Percentiles rank a stretch among this genome's conserved stretches.
These are phyloP conservation scores for Cladosporium sp. DNA, from an alignment of 2,329 filamentous ascomycete genomes.

Conservation along the genomic window DNA sequence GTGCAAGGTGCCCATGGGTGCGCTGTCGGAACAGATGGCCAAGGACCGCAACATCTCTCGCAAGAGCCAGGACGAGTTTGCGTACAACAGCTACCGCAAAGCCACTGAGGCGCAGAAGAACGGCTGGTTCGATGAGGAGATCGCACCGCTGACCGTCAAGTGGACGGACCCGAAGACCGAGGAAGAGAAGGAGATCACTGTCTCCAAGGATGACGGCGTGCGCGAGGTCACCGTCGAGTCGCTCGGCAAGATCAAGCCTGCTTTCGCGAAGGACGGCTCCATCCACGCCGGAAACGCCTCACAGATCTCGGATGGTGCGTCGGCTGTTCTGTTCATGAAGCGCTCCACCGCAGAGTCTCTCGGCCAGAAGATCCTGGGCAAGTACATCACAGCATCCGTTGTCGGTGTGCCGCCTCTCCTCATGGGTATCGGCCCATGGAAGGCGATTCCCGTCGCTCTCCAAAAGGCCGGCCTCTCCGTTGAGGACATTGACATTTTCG, in stretches of 20 bases:
- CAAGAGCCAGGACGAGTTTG: conserved; percentile 81
- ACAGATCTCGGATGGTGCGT: conserved; percentile 93
- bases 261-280: conserved; percentile 84
- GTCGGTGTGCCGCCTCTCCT: conserved; percentile 88
- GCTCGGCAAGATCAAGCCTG: conserved; percentile 83
- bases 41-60: conserved; percentile 73
- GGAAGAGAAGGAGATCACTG: conserved; percentile 77
- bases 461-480: conserved; percentile 79
- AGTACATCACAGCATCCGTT: conserved; percentile 80
- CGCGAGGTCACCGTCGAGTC: conserved; percentile 80
- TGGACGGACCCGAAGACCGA: conserved; percentile 87
- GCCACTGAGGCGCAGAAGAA: conserved; percentile 77
- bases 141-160: conserved; percentile 78
- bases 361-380: conserved; percentile 84
- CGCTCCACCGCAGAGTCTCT: conserved; percentile 84
- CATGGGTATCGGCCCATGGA: conserved; percentile 95
- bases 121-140: conserved; percentile 92
- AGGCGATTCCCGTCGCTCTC: conserved; percentile 88
- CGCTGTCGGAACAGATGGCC: conserved; percentile 91
- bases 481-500: conserved; percentile 92
- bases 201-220: conserved; percentile 82
- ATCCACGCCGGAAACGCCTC: conserved; percentile 97
- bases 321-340: conserved; percentile 93
- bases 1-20: conserved; percentile 97
- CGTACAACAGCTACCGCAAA: conserved; percentile 88